phyloP scores from a whole-genome alignment of 2,329 filamentous ascomycete species.

The Xylaria arbuscula region DNA sequence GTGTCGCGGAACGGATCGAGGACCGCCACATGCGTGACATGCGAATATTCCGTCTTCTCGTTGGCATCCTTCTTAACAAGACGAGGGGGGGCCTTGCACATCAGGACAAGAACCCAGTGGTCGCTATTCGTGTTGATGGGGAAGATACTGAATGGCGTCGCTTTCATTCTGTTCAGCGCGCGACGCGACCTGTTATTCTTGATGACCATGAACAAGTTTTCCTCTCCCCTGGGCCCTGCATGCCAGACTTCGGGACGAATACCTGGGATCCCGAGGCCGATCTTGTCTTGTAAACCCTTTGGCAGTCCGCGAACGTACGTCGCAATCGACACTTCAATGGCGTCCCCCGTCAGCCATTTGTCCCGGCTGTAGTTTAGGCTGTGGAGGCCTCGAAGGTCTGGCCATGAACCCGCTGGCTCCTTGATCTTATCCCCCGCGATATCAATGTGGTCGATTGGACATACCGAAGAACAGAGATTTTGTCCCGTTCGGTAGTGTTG shows the following conservation, averaged over 20 bases:
- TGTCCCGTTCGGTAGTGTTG: slow-evolving; percentile 15
- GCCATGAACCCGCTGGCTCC: slow-evolving; percentile 26
- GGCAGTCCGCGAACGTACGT: slow-evolving; percentile 29
- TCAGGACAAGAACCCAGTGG: slow-evolving; percentile 42
- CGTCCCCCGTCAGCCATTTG: slow-evolving; percentile 36
- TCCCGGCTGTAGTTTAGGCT: slow-evolving; percentile 36
- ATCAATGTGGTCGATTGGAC: slow-evolving; percentile 30
- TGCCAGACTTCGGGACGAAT: slow-evolving; percentile 13
- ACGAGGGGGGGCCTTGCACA: slow-evolving; percentile 35
- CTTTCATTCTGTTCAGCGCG: slow-evolving; percentile 6
- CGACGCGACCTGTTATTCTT: neutral
- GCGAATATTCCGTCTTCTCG: slow-evolving; percentile 19
- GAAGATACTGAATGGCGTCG: slow-evolving; percentile 40
- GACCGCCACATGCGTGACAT: slow-evolving; percentile 35
- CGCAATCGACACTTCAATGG: slow-evolving; percentile 36
- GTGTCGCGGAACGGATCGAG: slow-evolving; percentile 32
- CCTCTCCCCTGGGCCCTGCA: neutral
- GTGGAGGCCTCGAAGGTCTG: slow-evolving; percentile 40
- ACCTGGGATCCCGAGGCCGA: slow-evolving; percentile 27
- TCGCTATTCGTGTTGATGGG: slow-evolving; percentile 32
- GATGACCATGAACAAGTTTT: slow-evolving; percentile 2
- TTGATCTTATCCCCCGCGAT: slow-evolving; percentile 7
- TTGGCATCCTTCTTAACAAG: neutral
- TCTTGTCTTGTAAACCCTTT: slow-evolving; percentile 17
- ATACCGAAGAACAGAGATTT: slow-evolving; percentile 27